Evolutionary conservation across 2,329 filamentous ascomycete genomes (phyloP), one percentile per base, ranked within the genome.

Genomic region (Leptographium wingfieldii): DNA sequence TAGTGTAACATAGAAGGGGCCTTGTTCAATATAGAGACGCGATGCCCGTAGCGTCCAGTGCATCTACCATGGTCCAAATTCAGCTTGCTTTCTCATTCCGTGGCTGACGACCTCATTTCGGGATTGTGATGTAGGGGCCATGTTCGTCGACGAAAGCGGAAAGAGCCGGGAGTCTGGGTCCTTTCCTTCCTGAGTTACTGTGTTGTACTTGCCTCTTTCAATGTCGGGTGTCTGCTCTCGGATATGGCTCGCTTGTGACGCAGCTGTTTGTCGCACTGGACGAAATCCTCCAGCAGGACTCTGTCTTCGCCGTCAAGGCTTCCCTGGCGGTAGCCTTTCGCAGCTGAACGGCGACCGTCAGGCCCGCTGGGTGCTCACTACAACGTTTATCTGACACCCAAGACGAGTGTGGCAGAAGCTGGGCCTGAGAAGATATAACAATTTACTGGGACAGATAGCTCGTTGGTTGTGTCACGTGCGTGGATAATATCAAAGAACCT

Each of bases 231-330:
- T 76, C 77, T 6, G 74, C 75, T 31, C 76, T 76, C 3, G 79
- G 78, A 16, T 83, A 84, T 73, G 83, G 81, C 63, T 77, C 83
- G 1, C 76, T 86, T 40, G 82, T 81, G 1, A 86, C 84, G 0
- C 84, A 87, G 67, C 81, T 87, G 59, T 87, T 86, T 67, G 82
- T 85, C 67, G 73, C 40, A 3, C 27, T 43, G 9, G 72, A 75
- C 57, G 77, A 80, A 69, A 74, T 78, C 64, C 72, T 86, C 38
- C 60, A 62, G 19, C 67, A 68, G 58, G 71, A 73, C 55, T 64
- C 68, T 3, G 71, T 72, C 4, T 73, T 70, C 55, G 71, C 70
- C 3, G 70, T 72, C n/a, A 72, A 72, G 64, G 63, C 68, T n/a
- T 67, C 68, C 43, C 60, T 72, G 12, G 54, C 69, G 10, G 65